Conservation (phyloP, 1,284 basidiomycete species). For the Puccinia triticina region DNA sequence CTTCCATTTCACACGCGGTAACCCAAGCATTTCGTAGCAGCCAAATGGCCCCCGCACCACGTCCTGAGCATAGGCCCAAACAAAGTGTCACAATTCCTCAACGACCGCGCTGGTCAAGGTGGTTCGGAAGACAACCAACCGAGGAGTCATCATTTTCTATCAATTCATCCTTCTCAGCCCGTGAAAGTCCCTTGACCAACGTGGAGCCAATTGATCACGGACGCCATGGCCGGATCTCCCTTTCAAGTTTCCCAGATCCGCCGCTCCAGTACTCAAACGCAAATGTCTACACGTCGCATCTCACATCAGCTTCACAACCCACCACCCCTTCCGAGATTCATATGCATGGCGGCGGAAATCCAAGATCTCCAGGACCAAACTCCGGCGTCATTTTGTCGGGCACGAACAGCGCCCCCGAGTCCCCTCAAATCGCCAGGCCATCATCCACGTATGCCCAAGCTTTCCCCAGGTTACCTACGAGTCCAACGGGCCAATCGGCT, state of each 20-base stretch:
- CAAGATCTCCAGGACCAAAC: too few species aligned
- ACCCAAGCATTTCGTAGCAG: not conserved
- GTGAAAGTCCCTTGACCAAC: not conserved
- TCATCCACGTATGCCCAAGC: not conserved
- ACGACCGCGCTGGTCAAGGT: slow-evolving; percentile 19
- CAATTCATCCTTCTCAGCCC: not conserved
- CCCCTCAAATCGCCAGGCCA: not conserved
- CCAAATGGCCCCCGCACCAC: not conserved
- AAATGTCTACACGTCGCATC: not conserved
- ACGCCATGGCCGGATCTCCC: not conserved
- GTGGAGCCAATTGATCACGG: too few species aligned
- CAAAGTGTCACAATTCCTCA: not conserved
- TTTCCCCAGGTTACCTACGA: not conserved
- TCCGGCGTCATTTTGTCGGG: not conserved
- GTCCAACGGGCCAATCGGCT: not conserved
- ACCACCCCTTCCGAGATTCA: not conserved
- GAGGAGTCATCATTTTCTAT: not conserved
- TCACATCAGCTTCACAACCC: too few species aligned
- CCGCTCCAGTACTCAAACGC: not conserved
- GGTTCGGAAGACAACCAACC: not conserved
- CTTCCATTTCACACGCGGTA: not conserved
- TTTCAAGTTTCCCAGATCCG: not conserved
- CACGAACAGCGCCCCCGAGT: not conserved
- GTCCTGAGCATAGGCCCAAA: not conserved
- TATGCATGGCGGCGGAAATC: not conserved